Percentiles rank a stretch among this genome's conserved stretches.
Evolutionary conservation across 106 monocot species (phyloP).

Genomic region (Cymbidium sinense): DNA sequence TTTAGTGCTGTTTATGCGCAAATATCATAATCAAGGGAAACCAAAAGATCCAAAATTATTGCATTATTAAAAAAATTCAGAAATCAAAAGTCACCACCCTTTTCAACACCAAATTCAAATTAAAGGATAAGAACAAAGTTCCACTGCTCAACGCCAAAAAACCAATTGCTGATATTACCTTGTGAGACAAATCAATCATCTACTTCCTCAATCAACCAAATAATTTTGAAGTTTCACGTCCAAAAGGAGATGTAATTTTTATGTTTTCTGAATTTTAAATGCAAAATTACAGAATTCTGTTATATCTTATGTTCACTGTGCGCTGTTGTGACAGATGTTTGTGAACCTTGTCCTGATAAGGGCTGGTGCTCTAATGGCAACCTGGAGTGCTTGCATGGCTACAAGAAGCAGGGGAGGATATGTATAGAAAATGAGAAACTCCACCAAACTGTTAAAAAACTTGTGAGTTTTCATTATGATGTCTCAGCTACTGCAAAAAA

Average conservation of each 20-base stretch:
- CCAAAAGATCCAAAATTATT: background rate
- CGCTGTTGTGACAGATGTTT: conserved; percentile 42
- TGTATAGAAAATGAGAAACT: conserved; percentile 69
- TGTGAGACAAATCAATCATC: background rate
- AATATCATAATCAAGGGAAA: background rate
- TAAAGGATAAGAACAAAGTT: background rate
- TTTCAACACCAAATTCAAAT: background rate
- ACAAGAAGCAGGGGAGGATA: conserved; percentile 54
- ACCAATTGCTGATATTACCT: background rate
- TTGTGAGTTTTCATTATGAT: conserved; percentile 29
- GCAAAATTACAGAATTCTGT: background rate
- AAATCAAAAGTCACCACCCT: background rate
- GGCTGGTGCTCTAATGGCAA: conserved; percentile 57
- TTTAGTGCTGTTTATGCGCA: background rate
- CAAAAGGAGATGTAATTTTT: background rate
- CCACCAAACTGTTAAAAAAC: conserved; percentile 41
- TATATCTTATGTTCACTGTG: background rate
- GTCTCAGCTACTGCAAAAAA: background rate
- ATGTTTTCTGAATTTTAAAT: background rate
- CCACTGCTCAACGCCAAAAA: background rate
- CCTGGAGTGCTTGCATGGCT: conserved; percentile 65
- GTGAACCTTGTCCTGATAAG: conserved; percentile 78
- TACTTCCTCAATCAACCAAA: background rate
- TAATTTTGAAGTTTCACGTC: background rate
- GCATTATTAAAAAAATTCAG: background rate